Evolutionary conservation across 352 stramenopile genomes (phyloP).

Genomic region (Phytophthora aleatoria): DNA sequence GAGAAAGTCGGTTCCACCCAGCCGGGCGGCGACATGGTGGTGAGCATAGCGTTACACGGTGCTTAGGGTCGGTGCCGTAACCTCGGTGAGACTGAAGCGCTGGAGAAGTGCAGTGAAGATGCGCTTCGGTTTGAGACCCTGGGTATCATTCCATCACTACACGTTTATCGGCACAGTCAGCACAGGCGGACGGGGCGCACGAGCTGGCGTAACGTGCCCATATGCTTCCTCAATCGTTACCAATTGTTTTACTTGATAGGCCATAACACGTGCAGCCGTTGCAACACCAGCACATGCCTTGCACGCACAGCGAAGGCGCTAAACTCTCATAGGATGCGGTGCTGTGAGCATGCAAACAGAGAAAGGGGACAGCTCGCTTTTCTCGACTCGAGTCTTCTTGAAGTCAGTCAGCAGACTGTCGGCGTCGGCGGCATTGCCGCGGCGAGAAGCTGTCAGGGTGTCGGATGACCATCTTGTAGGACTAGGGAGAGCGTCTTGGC

Average conservation of each 20-base stretch:
- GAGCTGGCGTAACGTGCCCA: background rate
- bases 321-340: too few species aligned
- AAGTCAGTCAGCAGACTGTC: background rate
- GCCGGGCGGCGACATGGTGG: slow-evolving; percentile 4
- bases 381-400: slow-evolving; percentile 5
- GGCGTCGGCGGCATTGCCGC: background rate
- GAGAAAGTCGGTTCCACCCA: slow-evolving; percentile 13
- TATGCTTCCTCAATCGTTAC: background rate
- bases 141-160: slow-evolving; percentile 5
- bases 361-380: slow-evolving; percentile 1
- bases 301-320: too few species aligned
- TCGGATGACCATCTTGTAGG: background rate
- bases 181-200: background rate
- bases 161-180: background rate
- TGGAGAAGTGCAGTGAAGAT: slow-evolving; percentile 17
- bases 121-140: slow-evolving; percentile 17
- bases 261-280: background rate
- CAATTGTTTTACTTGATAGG: background rate
- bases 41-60: slow-evolving; percentile 10
- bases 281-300: too few species aligned
- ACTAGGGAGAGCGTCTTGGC: background rate
- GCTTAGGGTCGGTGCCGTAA: background rate
- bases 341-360: background rate
- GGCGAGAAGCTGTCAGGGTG: slow-evolving; percentile 2
- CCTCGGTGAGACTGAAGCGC: slow-evolving; percentile 13